These are phyloP conservation scores for Colletotrichum tabaci DNA, from an alignment of 2,329 filamentous ascomycete genomes.

Conservation along the genomic window DNA sequence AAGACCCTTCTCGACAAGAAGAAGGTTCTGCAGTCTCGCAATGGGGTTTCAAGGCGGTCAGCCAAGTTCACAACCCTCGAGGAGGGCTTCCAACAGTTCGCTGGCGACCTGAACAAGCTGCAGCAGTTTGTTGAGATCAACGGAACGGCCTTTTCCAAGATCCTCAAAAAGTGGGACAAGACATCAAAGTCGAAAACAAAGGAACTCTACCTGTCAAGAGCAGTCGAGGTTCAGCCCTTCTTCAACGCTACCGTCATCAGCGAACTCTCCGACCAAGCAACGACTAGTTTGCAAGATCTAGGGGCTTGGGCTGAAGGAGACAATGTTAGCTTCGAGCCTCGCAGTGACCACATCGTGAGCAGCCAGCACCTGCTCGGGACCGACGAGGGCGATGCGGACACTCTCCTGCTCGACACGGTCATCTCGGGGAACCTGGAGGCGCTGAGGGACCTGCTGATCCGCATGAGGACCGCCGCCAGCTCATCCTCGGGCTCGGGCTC, in stretches of 20 bases:
- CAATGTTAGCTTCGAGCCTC: conserved; percentile 83
- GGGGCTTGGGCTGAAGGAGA: conserved; percentile 98
- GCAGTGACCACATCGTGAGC: conserved; percentile 74
- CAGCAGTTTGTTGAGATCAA: conserved; percentile 99
- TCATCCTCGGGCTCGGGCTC: conserved; percentile 70
- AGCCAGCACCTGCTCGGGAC: conserved; percentile 78
- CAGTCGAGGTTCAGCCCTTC: conserved; percentile 97
- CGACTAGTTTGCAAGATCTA: conserved; percentile 93
- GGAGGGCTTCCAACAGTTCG: conserved; percentile 97
- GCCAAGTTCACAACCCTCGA: conserved; percentile 95
- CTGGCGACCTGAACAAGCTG: conserved; percentile 95
- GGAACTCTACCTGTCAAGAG: conserved; percentile 94
- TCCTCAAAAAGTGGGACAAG: conserved; percentile 99
- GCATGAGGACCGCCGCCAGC: conserved; percentile 71
- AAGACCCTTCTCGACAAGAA: conserved; percentile 97
- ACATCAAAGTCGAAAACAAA: conserved; percentile 99
- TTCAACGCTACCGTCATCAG: conserved; percentile 98
- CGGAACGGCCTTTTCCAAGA: conserved; percentile 97
- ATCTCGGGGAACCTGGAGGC: conserved; percentile 84
- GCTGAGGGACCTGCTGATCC: conserved; percentile 84
- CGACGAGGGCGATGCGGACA: conserved; percentile 91
- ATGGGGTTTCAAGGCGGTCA: conserved; percentile 83
- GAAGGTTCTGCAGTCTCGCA: conserved; percentile 85
- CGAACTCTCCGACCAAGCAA: conserved; percentile 95
- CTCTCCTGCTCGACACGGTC: conserved; percentile 88